Evolutionary conservation across 2,329 filamentous ascomycete species (phyloP), one percentile per base, ranked within the genome.

Genomic region (Lachnellula suecica): DNA sequence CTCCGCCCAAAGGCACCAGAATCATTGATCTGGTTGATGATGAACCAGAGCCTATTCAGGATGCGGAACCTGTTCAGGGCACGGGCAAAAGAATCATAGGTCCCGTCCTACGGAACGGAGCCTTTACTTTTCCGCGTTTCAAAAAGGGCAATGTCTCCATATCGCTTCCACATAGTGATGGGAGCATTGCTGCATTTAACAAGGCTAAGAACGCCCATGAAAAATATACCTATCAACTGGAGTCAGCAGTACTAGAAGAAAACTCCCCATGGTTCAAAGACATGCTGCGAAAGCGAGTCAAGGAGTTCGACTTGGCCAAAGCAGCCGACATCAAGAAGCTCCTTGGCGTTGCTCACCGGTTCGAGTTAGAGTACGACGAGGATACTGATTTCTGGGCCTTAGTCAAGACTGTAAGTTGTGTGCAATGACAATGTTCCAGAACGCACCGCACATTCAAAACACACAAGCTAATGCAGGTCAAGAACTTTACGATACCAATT

Each of bases 251-350:
- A 4, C 46, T 59, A 1, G 6, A n/a, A 2, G 42, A 44, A 13
- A 34, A 47, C 22, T 59, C 55, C 2, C 2, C 41, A 2, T 59
- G 52, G 48, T 57, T 59, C 22, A 13, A 41, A n/a, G 19, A 57
- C 7, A 45, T 42, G 2, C 13, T 56, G 17, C 5, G 35, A 8
- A 11, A 45, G 2, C 2, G 13, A 13, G 17, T 37, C 25, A 3
- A 27, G 9, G 56, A 56, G 27, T 15, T 43, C 2, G 48, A 61
- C 29, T 15, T 11, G 37, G 34, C 1, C 29, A 23, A 24, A 5
- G 40, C 19, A 15, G 40, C 22, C 1, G 1, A 8, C 2, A 10
- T 27, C 4, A 23, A 42, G 19, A 15, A 25, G 7, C 1, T 2
- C 35, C n/a, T n/a, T 24, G 17, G 35, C 44, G 13, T 42, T 5